Evolutionary conservation across 495 filamentous ascomycete species (phyloP).

Genomic region (Penicillium samsonianum): DNA sequence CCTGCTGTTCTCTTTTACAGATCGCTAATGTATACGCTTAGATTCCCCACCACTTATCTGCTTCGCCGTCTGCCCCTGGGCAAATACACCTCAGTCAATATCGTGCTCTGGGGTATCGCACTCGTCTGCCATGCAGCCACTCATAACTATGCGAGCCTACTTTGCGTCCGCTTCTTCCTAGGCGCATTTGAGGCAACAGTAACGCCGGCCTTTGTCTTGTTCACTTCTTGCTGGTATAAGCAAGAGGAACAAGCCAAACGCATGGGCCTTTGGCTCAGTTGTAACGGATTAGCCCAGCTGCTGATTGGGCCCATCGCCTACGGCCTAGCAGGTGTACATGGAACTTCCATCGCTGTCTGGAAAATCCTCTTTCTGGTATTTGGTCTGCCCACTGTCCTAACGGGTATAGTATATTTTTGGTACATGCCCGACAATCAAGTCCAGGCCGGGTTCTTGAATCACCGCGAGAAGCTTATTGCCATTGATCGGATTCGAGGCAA

Average conservation of each 20-base stretch:
- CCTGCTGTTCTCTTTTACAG: background rate
- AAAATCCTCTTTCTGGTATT: slow-evolving; percentile 35
- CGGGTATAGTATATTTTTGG: slow-evolving; percentile 36
- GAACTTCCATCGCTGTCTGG: slow-evolving; percentile 29
- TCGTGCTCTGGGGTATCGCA: slow-evolving; percentile 54
- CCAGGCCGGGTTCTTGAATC: slow-evolving; percentile 37
- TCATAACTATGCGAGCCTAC: slow-evolving; percentile 39
- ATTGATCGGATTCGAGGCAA: slow-evolving; percentile 52
- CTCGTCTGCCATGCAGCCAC: slow-evolving; percentile 52
- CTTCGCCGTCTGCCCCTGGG: slow-evolving; percentile 49
- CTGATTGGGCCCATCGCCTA: slow-evolving; percentile 46
- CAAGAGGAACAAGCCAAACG: slow-evolving; percentile 48
- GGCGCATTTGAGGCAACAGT: slow-evolving; percentile 62
- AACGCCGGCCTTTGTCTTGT: slow-evolving; percentile 48
- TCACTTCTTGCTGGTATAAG: slow-evolving; percentile 50
- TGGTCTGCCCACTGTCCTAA: slow-evolving; percentile 30
- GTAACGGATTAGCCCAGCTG: slow-evolving; percentile 51
- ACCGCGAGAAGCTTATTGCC: slow-evolving; percentile 43
- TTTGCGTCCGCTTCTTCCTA: slow-evolving; percentile 53
- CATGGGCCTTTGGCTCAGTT: slow-evolving; percentile 52
- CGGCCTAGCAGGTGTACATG: slow-evolving; percentile 26
- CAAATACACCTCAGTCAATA: slow-evolving; percentile 41
- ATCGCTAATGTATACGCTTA: slow-evolving; percentile 15
- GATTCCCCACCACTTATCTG: slow-evolving; percentile 46
- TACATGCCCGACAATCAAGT: slow-evolving; percentile 48